These are phyloP conservation scores for Debaryomyces udenii DNA, from an alignment of 1,139 yeast genomes.

Conservation along the genomic window DNA sequence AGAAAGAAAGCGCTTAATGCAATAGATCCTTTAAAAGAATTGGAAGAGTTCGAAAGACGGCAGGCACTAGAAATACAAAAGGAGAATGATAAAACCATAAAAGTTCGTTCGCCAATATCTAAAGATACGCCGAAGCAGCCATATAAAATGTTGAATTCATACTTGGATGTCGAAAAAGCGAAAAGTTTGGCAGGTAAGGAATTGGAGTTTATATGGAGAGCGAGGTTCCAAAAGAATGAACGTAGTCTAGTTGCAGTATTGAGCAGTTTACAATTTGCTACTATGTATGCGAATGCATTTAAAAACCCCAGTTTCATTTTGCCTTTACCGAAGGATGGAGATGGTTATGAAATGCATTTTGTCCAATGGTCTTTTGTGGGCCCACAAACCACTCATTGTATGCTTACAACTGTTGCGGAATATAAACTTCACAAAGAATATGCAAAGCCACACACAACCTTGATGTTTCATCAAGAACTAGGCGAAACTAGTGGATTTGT, in stretches of 20 bases:
- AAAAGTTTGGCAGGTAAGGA: conserved; percentile 60
- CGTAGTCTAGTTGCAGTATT: conserved; percentile 68
- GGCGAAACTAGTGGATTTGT: conserved; percentile 63
- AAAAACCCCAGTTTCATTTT: conserved; percentile 74
- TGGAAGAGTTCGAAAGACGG: conserved; percentile 56
- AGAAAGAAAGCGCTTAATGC: conserved; percentile 59
- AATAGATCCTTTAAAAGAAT: conserved; percentile 70
- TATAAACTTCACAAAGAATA: conserved; percentile 88
- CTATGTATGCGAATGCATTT: conserved; percentile 67
- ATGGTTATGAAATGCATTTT: conserved; percentile 82
- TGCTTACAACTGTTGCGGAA: conserved; percentile 91
- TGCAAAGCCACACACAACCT: conserved; percentile 93
- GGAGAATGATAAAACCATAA: conserved; percentile 63
- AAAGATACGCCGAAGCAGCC: conserved; percentile 53
- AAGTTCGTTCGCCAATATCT: conserved; percentile 57
- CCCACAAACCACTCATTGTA: conserved; percentile 80
- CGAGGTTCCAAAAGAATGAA: conserved; percentile 70
- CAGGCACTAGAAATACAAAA: conserved; percentile 37
- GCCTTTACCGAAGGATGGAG: conserved; percentile 62
- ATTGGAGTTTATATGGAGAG: conserved; percentile 85
- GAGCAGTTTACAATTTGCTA: conserved; percentile 56
- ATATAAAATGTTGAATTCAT: conserved; percentile 72
- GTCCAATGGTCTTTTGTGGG: conserved; percentile 95
- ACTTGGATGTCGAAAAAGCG: conserved; percentile 69
- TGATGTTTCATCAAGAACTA: conserved; percentile 85